Conservation (phyloP, 2,329 filamentous ascomycete species). For the Neofusicoccum ribis region DNA sequence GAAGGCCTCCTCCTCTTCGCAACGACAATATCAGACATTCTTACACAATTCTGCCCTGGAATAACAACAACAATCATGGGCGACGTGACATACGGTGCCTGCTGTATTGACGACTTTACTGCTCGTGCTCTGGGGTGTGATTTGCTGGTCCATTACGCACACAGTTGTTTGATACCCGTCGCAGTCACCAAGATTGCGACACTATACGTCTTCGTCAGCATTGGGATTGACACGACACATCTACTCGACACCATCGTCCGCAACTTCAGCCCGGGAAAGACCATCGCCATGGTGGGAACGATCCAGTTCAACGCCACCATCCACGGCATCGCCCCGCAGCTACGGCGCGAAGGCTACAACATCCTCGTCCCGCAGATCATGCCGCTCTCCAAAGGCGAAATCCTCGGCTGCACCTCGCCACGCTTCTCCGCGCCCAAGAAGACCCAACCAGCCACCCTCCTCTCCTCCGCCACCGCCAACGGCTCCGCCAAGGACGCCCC, state of each 20-base stretch:
- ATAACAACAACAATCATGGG: conserved; percentile 97
- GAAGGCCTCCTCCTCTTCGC: conserved; percentile 94
- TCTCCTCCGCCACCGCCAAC: conserved; percentile 34
- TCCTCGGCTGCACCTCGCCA: conserved; percentile 94
- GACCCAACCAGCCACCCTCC: neutral
- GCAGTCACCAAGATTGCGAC: conserved; percentile 97
- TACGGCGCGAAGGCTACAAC: conserved; percentile 82
- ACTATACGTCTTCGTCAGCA: conserved; percentile 97
- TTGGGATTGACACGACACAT: conserved; percentile 89
- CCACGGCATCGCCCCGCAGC: conserved; percentile 74
- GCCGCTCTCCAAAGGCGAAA: conserved; percentile 91
- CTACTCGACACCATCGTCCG: conserved; percentile 82
- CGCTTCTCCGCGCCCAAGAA: conserved; percentile 46
- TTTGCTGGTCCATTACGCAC: conserved; percentile 92
- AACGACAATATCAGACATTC: conserved; percentile 94
- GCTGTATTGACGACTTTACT: conserved; percentile 98
- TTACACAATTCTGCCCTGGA: conserved; percentile 89
- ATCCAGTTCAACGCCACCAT: conserved; percentile 99
- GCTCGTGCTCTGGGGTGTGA: conserved; percentile 92
- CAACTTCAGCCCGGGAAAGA: conserved; percentile 83
- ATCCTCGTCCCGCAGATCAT: conserved; percentile 89
- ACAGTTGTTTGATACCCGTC: conserved; percentile 93
- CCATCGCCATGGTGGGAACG: conserved; percentile 88
- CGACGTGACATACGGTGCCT: conserved; percentile 97
- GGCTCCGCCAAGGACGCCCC: conserved; percentile 42